Conservation (phyloP, 2,329 filamentous ascomycete species). For the Rosellinia necatrix region DNA sequence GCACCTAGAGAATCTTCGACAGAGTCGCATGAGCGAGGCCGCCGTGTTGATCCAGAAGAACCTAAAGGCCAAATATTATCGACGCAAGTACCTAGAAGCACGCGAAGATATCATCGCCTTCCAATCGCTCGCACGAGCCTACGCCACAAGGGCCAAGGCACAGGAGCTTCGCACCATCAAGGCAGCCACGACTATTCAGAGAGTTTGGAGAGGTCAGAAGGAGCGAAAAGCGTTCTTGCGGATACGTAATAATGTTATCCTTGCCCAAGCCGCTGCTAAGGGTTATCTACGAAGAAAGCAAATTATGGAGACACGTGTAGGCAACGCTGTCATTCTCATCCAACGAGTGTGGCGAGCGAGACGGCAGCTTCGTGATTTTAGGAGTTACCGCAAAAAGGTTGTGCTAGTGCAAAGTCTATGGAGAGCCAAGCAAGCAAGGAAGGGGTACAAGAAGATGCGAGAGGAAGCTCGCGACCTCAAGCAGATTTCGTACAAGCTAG, state of each 20-base stretch:
- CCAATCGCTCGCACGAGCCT: slow-evolving; percentile 78
- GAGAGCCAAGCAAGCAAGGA: slow-evolving; percentile 81
- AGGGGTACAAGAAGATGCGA: slow-evolving; percentile 85
- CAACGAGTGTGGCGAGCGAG: slow-evolving; percentile 89
- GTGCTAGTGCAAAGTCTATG: slow-evolving; percentile 90
- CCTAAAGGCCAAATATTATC: slow-evolving; percentile 91
- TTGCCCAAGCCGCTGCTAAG: slow-evolving; percentile 89
- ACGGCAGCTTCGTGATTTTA: slow-evolving; percentile 78
- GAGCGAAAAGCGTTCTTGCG: slow-evolving; percentile 79
- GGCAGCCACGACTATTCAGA: slow-evolving; percentile 92
- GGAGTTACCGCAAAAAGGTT: slow-evolving; percentile 86
- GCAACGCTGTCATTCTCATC: slow-evolving; percentile 88
- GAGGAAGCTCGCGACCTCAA: slow-evolving; percentile 98
- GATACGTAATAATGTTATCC: slow-evolving; percentile 81
- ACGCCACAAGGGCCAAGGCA: slow-evolving; percentile 75
- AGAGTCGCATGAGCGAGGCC: slow-evolving; percentile 86
- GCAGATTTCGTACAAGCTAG: slow-evolving; percentile 98
- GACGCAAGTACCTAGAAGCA: slow-evolving; percentile 86
- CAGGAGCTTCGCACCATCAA: slow-evolving; percentile 82
- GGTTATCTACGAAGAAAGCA: slow-evolving; percentile 88
- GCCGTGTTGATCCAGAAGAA: slow-evolving; percentile 99
- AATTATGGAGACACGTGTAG: slow-evolving; percentile 91
- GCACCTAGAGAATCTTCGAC: slow-evolving; percentile 92
- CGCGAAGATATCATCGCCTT: slow-evolving; percentile 78
- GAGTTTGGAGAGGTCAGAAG: slow-evolving; percentile 91